phyloP scores from a whole-genome alignment of 2,329 filamentous ascomycete species.

The Lachnellula cervina region DNA sequence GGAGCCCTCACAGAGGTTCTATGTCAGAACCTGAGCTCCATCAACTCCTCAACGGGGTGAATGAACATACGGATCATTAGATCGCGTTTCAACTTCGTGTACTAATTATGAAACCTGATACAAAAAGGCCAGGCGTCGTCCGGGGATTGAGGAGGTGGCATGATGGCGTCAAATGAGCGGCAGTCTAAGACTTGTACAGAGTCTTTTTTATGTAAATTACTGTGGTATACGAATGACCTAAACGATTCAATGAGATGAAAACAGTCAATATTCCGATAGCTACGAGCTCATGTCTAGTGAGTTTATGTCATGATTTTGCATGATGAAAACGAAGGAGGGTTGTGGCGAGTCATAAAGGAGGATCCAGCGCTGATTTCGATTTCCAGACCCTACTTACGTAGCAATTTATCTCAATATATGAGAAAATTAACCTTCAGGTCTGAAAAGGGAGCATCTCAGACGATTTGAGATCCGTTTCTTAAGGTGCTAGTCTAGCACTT shows the following conservation, averaged over 20 bases:
- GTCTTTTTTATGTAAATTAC: not conserved
- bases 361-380: too few relatives aligned
- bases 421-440: too few relatives aligned
- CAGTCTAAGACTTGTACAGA: too few relatives aligned
- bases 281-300: not conserved
- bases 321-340: too few relatives aligned
- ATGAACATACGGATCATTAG: not conserved
- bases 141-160: too few relatives aligned
- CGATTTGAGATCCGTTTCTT: too few relatives aligned
- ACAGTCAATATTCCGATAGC: not conserved
- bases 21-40: constrained; percentile 2
- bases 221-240: not conserved
- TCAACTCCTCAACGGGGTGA: constrained; percentile 4
- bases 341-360: too few relatives aligned
- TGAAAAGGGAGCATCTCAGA: too few relatives aligned
- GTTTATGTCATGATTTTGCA: not conserved
- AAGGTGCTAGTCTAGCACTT: too few relatives aligned
- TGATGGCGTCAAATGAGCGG: not conserved
- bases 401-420: too few relatives aligned
- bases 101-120: not conserved
- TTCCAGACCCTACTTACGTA: too few relatives aligned
- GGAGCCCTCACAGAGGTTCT: constrained; percentile 18
- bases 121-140: not conserved
- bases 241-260: not conserved
- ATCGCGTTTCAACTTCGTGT: not conserved